A percentile compares a stretch with the other conserved stretches of the same genome.
These are phyloP conservation scores for Hypoxylon crocopeplum DNA, from an alignment of 495 filamentous ascomycete species.

Conservation along the genomic window DNA sequence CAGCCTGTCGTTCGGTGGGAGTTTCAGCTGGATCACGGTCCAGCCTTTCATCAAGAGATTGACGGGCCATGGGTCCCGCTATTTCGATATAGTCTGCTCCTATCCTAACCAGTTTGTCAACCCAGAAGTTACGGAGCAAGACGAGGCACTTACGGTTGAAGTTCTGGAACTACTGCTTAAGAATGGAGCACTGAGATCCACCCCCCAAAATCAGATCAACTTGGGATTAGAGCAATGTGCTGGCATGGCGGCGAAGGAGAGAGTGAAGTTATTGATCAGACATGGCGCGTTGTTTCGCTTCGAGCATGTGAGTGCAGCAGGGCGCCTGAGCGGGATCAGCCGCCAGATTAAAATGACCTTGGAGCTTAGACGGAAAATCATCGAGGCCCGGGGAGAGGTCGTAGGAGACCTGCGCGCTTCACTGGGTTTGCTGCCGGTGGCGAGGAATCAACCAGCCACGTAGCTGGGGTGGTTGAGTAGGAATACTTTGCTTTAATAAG, in stretches of 20 bases:
- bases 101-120: not conserved
- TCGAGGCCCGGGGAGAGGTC: no score
- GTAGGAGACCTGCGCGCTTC: no score
- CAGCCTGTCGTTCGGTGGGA: not conserved
- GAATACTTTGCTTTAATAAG: no score
- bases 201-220: not conserved
- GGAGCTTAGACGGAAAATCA: no score
- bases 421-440: no score
- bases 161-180: not conserved
- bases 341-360: not conserved
- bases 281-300: not conserved
- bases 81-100: not conserved
- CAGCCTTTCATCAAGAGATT: not conserved
- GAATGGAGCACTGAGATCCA: not conserved
- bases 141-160: not conserved
- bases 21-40: not conserved
- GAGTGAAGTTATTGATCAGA: not conserved
- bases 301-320: not conserved
- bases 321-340: not conserved
- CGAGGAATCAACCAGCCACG: no score
- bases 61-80: not conserved
- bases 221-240: not conserved
- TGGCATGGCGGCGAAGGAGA: not conserved
- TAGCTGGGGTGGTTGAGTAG: no score
- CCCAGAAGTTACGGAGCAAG: not conserved